Evolutionary conservation across 257 asterid genomes (phyloP), one percentile per base, ranked within the genome.

Genomic region (Asclepias syriaca): DNA sequence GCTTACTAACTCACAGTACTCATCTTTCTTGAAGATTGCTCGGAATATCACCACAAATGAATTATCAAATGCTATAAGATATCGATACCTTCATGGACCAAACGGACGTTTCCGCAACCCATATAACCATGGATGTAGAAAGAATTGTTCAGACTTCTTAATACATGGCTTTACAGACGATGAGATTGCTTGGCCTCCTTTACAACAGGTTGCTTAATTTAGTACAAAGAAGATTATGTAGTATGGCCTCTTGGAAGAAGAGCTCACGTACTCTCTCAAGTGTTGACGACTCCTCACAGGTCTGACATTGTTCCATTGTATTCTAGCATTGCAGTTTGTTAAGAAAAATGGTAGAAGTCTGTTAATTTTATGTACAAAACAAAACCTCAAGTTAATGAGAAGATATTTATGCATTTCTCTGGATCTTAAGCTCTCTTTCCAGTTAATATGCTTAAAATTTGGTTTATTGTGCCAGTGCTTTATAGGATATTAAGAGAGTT

Each of bases 41-140:
- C 83, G 89, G 79, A 95, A 95, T 74, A 83, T 95, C 71, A 92
- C 98, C 58, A 95, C 99, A 4, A 95, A 95, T 78, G 99, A 95
- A 82, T 53, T 79, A 74, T 96, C 99, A 68, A 95, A 95, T 75
- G 88, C 91, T 64, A 53, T 74, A 32, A 90, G 99, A 1, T 95
- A 95, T 73, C 95, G 88, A 15, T 95, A 95, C 83, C 97, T 95
- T 15, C 97, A 85, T 6, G 98, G 97, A 19, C 96, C 98, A 72
- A 92, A 95, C 51, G 99, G 98, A 37, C 85, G 85, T 53, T 95
- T 95, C 69, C 78, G 97, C 69, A 95, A 95, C 79, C 98, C 99
- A 4, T 92, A 95, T 72, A 90, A 92, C 80, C 96, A 89, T 70
- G 99, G 99, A 12, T 92, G 93, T 71, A 76, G 90, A 83, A 92